phyloP scores from a whole-genome alignment of 2,329 filamentous ascomycete species.

The Parastagonospora nodorum region DNA sequence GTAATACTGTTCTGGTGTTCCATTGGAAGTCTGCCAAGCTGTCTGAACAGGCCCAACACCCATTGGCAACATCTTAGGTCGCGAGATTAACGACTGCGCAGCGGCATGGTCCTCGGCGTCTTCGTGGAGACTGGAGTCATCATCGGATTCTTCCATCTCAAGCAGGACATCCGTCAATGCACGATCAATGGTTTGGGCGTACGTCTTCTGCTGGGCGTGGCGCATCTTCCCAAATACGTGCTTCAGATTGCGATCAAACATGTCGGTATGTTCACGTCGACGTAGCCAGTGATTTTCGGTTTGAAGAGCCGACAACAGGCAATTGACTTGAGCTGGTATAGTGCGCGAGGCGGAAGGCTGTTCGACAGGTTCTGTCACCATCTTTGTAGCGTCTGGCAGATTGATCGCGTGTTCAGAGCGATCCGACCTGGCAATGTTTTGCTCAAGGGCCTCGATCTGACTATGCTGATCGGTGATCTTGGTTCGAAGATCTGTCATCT shows the following conservation, averaged over 20 bases:
- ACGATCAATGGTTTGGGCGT: neutral
- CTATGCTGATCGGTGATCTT: constrained; percentile 19
- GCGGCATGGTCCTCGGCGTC: too few species aligned
- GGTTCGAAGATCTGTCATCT: constrained; percentile 14
- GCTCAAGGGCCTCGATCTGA: constrained; percentile 24
- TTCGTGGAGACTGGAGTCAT: too few species aligned
- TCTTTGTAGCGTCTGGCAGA: constrained; percentile 2
- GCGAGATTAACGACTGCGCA: neutral
- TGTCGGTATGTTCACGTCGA: constrained; percentile 23
- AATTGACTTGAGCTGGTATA: constrained; percentile 18
- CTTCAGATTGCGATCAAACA: constrained; percentile 19
- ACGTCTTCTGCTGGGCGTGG: neutral
- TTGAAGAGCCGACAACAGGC: constrained; percentile 30
- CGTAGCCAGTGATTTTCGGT: constrained; percentile 39
- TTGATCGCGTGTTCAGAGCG: constrained; percentile 4
- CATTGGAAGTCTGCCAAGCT: neutral
- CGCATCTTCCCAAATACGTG: constrained; percentile 16
- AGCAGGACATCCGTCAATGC: neutral
- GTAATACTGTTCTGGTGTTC: too few species aligned
- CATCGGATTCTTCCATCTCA: too few species aligned
- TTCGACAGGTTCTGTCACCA: constrained; percentile 14
- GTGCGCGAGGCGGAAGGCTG: constrained; percentile 10
- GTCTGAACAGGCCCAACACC: neutral
- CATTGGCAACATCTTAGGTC: neutral
- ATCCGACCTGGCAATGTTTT: constrained; percentile 15